Evolutionary conservation across 2,329 filamentous ascomycete species (phyloP).

Genomic region (Ophiostoma fasciatum): DNA sequence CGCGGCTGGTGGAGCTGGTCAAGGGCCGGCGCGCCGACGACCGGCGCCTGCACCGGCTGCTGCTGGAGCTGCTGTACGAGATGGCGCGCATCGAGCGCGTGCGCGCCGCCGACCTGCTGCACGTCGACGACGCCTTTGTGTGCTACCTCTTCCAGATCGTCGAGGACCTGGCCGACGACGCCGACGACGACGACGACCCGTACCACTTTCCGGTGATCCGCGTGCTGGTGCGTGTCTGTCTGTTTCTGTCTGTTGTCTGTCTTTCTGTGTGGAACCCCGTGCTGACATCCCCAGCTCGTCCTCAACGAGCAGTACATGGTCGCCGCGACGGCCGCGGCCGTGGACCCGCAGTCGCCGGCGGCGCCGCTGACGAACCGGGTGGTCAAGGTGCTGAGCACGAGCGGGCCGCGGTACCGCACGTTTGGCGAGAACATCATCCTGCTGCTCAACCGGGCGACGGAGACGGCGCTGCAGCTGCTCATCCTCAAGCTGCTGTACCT

Average conservation of each 20-base stretch:
- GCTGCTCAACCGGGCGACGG: constrained; percentile 83
- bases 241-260: too few species aligned
- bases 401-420: constrained; percentile 72
- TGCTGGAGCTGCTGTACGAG: constrained; percentile 86
- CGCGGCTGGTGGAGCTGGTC: constrained; percentile 69
- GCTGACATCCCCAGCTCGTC: constrained; percentile 48
- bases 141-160: constrained; percentile 74
- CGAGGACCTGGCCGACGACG: constrained; percentile 74
- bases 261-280: too few species aligned
- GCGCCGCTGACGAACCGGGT: constrained; percentile 73
- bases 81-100: constrained; percentile 87
- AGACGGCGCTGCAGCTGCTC: constrained; percentile 87
- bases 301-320: constrained; percentile 99
- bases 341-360: constrained; percentile 24
- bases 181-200: constrained; percentile 74
- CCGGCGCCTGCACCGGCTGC: constrained; percentile 57
- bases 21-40: constrained; percentile 50
- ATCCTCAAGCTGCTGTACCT: constrained; percentile 93
- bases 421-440: constrained; percentile 98
- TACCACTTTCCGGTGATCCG: constrained; percentile 94
- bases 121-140: constrained; percentile 68
- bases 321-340: constrained; percentile 38
- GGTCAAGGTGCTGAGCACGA: constrained; percentile 72
- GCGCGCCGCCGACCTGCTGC: constrained; percentile 58
- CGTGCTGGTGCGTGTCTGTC: constrained; percentile 79